Base-by-base conservation (phyloP, 2,329 filamentous ascomycete genomes). In the Aspergillus fijiensis region DNA sequence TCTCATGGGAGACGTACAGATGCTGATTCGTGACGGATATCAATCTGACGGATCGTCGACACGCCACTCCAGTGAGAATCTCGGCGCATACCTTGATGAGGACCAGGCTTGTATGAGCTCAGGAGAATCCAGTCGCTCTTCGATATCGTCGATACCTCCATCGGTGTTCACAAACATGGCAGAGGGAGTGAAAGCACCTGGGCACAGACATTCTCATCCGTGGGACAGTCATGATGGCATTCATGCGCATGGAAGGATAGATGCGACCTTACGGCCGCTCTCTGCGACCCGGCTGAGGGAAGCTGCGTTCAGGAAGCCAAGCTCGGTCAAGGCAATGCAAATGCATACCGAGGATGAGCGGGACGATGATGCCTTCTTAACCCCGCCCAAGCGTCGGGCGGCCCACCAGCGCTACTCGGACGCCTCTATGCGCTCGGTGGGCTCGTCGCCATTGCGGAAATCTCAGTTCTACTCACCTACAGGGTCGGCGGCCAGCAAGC, bases 281-380 rank as follows among this genome's bases (percentile, higher is more conserved):
- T 68, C 70, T 6, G 70, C 69, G 1, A 65, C 76, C 23, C 68
- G 74, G 33, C 72, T 74, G 50, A 72, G 72, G 9, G 70, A 74
- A 58, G 71, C 71, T 0, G 74, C 72, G 0, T 81, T 81, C 60
- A 73, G 78, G 39, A 77, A 80, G 60, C 75, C 77, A 1, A 80
- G 77, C 67, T 80, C 78, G 0, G 77, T 80, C 5, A 67, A 72
- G 35, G 77, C 77, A 6, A 74, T 80, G 67, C 77, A 79, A 64
- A 78, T 80, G 76, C 68, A 76, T 49, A 76, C 74, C 0, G 74
- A 76, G 51, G 76, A 78, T 55, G 76, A 79, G 58, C 73, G 75
- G 7, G 74, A 78, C 1, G 73, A 77, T 12, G 73, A 77, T 11
- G 76, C 79, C 23, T 74, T 72, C 42, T 51, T 77, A 39, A 75